Percentiles rank a stretch among this genome's conserved stretches.
Conservation (phyloP, 1,139 yeast genomes). For the Scheffersomyces parashehatae region DNA sequence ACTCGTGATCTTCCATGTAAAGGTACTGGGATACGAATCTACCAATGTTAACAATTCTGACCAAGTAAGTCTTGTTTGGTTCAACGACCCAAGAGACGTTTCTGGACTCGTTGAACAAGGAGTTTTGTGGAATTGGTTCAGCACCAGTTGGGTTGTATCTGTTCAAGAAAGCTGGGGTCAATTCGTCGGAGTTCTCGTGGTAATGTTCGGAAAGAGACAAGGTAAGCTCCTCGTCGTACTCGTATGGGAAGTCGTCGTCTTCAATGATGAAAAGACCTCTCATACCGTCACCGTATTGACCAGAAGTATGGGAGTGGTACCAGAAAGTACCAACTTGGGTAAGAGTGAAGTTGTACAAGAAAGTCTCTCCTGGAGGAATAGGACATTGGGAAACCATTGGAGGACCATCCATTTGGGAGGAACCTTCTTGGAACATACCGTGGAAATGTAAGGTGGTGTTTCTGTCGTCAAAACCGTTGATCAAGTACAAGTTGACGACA, state of each 20-base stretch:
- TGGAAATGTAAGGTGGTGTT: conserved; percentile 88
- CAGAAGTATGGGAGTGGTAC: conserved; percentile 90
- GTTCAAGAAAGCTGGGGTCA: conserved; percentile 58
- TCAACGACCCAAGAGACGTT: conserved; percentile 69
- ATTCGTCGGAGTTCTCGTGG: conserved; percentile 57
- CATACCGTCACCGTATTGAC: conserved; percentile 91
- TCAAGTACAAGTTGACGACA: conserved; percentile 64
- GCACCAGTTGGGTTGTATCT: conserved; percentile 93
- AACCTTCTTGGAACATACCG: conserved; percentile 80
- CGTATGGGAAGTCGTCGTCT: conserved; percentile 52
- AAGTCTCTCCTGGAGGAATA: conserved; percentile 68
- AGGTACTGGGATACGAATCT: conserved; percentile 86
- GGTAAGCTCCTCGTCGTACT: conserved; percentile 72
- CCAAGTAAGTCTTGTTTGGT: conserved; percentile 77
- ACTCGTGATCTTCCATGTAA: conserved; percentile 80
- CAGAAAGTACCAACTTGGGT: conserved; percentile 85
- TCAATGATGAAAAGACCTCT: conserved; percentile 76
- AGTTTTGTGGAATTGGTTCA: conserved; percentile 86
- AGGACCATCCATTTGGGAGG: conserved; percentile 84
- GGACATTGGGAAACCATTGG: conserved; percentile 88
- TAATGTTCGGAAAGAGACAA: conserved; percentile 82
- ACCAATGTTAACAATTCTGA: conserved; percentile 79
- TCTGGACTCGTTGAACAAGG: conserved; percentile 76
- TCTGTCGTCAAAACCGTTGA: conserved; percentile 64
- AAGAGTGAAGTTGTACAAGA: conserved; percentile 79